Conservation (phyloP, 768 basidiomycete genomes). For the Tylopilus plumbeoviolaceoides region DNA sequence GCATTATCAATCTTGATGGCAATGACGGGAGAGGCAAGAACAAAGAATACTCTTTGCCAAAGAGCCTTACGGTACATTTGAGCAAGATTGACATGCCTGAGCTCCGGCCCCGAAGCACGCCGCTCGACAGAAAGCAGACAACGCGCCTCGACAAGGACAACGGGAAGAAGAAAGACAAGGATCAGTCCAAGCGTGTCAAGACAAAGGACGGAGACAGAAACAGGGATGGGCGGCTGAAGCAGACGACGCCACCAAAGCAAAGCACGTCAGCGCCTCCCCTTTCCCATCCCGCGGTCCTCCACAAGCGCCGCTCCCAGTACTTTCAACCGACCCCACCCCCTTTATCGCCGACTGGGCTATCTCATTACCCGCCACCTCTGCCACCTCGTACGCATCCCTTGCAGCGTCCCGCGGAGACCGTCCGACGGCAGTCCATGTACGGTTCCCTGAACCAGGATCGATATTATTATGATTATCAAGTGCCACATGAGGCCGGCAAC, state of each 20-base stretch:
- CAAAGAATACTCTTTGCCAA: constrained; percentile 62
- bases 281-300: constrained; percentile 5
- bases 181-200: constrained; percentile 20
- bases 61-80: constrained; percentile 64
- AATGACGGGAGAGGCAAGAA: constrained; percentile 38
- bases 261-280: constrained; percentile 8
- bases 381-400: constrained; percentile 4
- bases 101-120: constrained; percentile 35
- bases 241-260: background rate
- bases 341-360: background rate
- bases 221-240: constrained; percentile 7
- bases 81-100: constrained; percentile 90
- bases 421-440: constrained; percentile 19
- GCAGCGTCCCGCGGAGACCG: background rate
- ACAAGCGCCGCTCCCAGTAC: constrained; percentile 19
- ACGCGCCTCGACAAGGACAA: background rate
- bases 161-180: constrained; percentile 12
- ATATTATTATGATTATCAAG: background rate
- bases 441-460: constrained; percentile 3
- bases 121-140: background rate
- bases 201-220: constrained; percentile 33
- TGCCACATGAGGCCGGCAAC: background rate
- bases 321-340: constrained; percentile 9
- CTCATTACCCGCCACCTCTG: background rate
- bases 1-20: constrained; percentile 61